Conservation (phyloP, 768 basidiomycete genomes). For the Kwoniella mangroviensis region DNA sequence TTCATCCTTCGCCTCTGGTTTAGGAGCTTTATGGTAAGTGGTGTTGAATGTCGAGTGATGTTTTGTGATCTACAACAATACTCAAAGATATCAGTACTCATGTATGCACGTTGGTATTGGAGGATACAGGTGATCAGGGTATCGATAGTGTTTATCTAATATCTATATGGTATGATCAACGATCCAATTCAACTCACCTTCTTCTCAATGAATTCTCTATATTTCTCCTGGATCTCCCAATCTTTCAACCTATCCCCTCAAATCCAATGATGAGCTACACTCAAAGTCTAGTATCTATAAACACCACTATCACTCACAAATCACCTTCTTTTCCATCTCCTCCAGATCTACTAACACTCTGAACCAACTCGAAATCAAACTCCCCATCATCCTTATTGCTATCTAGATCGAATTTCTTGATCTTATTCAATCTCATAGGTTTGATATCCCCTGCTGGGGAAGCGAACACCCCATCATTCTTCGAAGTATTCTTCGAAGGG, state of each 20-base stretch:
- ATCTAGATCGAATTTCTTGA: not conserved
- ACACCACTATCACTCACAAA: too few relatives aligned
- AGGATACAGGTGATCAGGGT: too few relatives aligned
- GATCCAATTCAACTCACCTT: too few relatives aligned
- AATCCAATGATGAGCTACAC: not conserved
- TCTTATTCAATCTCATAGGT: slow-evolving; percentile 26
- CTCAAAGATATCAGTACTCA: too few relatives aligned
- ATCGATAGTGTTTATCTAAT: too few relatives aligned
- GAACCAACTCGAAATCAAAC: slow-evolving; percentile 53
- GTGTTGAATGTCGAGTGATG: slow-evolving; percentile 39
- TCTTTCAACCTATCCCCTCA: slow-evolving; percentile 46
- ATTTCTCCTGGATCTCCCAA: slow-evolving; percentile 45
- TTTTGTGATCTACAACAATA: slow-evolving; percentile 47
- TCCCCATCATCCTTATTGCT: not conserved
- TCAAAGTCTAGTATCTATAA: not conserved
- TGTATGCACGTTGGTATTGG: too few relatives aligned
- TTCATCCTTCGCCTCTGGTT: slow-evolving; percentile 33
- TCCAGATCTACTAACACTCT: slow-evolving; percentile 53
- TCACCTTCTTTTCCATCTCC: slow-evolving; percentile 55
- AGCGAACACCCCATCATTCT: slow-evolving; percentile 12
- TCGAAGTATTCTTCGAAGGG: too few relatives aligned
- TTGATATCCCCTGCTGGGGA: slow-evolving; percentile 36
- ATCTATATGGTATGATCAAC: too few relatives aligned
- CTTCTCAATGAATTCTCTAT: slow-evolving; percentile 49
- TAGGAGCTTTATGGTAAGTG: slow-evolving; percentile 30